These are phyloP conservation scores for Carex cristatella DNA, from an alignment of 176 grass and related monocot species.

Conservation along the genomic window DNA sequence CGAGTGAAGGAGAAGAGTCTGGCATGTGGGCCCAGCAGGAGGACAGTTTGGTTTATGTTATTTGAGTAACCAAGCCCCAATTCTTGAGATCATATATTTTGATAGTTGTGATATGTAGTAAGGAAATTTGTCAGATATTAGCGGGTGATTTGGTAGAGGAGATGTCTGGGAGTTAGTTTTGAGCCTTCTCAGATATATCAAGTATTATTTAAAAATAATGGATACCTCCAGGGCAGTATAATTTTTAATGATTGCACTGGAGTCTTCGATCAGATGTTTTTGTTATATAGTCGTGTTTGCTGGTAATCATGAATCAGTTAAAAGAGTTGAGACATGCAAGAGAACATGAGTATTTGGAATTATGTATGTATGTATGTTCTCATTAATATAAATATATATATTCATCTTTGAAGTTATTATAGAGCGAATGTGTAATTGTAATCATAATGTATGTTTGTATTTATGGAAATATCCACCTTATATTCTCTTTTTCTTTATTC, in stretches of 20 bases:
- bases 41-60: conserved; percentile 10
- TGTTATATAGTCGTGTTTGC: not conserved
- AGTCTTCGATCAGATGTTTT: not conserved
- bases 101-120: not conserved
- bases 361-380: not conserved
- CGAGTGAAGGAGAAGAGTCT: conserved; percentile 20
- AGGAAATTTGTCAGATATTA: not conserved
- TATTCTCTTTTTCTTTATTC: not conserved
- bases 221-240: conserved; percentile 9
- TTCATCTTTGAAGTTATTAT: conserved; percentile 1
- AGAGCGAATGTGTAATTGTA: not conserved
- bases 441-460: not conserved
- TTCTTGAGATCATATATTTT: not conserved
- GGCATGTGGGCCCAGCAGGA: conserved; percentile 18
- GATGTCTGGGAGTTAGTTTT: not conserved
- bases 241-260: conserved; percentile 1
- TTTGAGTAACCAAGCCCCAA: not conserved
- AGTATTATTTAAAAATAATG: not conserved
- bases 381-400: not conserved
- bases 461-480: not conserved
- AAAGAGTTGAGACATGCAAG: not conserved
- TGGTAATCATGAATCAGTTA: not conserved
- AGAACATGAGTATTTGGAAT: not conserved
- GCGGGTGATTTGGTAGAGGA: not conserved
- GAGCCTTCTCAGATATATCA: not conserved